A percentile compares a stretch with the other conserved stretches of the same genome.
Conservation (phyloP, 2,329 filamentous ascomycete species). For the Colletotrichum shisoi region DNA sequence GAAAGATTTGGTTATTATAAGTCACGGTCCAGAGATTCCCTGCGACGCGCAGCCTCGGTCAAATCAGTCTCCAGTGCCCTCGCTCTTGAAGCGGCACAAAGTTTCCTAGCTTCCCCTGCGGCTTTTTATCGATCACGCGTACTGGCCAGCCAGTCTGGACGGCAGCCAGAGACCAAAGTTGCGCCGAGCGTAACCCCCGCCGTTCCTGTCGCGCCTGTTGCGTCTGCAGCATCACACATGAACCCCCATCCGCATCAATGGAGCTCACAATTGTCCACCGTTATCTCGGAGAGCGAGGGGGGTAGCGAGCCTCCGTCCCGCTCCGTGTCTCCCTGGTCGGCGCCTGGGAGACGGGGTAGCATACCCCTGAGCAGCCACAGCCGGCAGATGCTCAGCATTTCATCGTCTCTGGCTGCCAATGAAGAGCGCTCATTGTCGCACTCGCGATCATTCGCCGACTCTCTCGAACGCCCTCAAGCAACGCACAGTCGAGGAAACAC, state of each 20-base stretch:
- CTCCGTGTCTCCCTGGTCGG: constrained; percentile 56
- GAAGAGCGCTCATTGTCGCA: constrained; percentile 53
- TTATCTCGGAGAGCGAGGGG: constrained; percentile 68
- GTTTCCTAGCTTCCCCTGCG: constrained; percentile 51
- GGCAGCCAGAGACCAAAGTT: constrained; percentile 46
- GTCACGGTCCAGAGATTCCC: constrained; percentile 61
- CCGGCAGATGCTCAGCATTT: constrained; percentile 65
- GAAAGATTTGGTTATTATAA: constrained; percentile 61
- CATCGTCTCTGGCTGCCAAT: constrained; percentile 59
- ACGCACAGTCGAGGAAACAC: constrained; percentile 54
- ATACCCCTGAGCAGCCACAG: constrained; percentile 61
- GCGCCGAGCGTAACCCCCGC: constrained; percentile 25
- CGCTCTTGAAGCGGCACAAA: constrained; percentile 56
- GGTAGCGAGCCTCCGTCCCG: constrained; percentile 60
- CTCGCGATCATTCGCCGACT: constrained; percentile 54
- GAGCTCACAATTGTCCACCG: constrained; percentile 70
- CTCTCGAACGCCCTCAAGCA: constrained; percentile 60
- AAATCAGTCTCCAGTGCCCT: constrained; percentile 65
- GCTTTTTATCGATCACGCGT: constrained; percentile 51
- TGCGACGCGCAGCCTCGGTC: constrained; percentile 59
- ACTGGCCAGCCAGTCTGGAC: constrained; percentile 45
- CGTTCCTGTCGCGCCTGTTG: neutral
- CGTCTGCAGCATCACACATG: constrained; percentile 48
- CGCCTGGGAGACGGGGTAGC: constrained; percentile 58
- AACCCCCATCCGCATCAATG: constrained; percentile 64